Conservation (phyloP, 2,329 filamentous ascomycete species). For the Talaromyces sp. region DNA sequence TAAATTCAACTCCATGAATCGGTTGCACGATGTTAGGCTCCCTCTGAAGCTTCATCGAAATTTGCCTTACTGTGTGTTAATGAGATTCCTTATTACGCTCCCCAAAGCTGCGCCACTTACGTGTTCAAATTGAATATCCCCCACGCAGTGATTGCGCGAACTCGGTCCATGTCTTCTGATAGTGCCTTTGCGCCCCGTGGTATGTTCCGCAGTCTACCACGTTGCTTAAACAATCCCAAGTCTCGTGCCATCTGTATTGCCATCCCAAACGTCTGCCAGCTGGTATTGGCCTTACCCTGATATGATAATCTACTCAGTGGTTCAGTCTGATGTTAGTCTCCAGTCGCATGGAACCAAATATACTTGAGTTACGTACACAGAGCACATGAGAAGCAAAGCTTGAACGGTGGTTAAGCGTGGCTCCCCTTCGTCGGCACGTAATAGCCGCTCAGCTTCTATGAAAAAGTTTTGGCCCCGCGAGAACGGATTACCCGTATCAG, state of each 20-base stretch:
- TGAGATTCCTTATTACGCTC: neutral
- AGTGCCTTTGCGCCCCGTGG: slow-evolving; percentile 9
- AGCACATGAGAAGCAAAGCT: slow-evolving; percentile 38
- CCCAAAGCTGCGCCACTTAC: slow-evolving; percentile 18
- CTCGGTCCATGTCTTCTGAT: slow-evolving; percentile 23
- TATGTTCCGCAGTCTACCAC: slow-evolving; percentile 7
- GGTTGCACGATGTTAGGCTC: slow-evolving; percentile 24
- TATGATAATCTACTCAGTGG: slow-evolving; percentile 26
- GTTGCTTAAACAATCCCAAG: slow-evolving; percentile 29
- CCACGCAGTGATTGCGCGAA: slow-evolving; percentile 32
- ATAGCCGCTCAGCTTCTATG: slow-evolving; percentile 39
- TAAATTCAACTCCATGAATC: slow-evolving; percentile 12
- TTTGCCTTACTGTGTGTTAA: slow-evolving; percentile 28
- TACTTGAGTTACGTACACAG: slow-evolving; percentile 27
- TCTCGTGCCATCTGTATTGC: slow-evolving; percentile 37
- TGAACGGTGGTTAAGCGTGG: slow-evolving; percentile 40
- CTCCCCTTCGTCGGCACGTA: slow-evolving; percentile 38
- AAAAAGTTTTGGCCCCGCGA: slow-evolving; percentile 40
- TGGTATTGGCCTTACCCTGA: slow-evolving; percentile 29
- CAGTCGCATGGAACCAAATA: neutral
- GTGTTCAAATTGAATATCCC: slow-evolving; percentile 34
- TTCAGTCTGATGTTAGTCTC: slow-evolving; percentile 17
- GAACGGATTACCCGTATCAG: slow-evolving; percentile 27
- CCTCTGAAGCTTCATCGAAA: slow-evolving; percentile 31
- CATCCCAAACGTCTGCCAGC: slow-evolving; percentile 37